Base-by-base conservation (phyloP, 371 early-diverging fungal species). In the Mucor piriformis region DNA sequence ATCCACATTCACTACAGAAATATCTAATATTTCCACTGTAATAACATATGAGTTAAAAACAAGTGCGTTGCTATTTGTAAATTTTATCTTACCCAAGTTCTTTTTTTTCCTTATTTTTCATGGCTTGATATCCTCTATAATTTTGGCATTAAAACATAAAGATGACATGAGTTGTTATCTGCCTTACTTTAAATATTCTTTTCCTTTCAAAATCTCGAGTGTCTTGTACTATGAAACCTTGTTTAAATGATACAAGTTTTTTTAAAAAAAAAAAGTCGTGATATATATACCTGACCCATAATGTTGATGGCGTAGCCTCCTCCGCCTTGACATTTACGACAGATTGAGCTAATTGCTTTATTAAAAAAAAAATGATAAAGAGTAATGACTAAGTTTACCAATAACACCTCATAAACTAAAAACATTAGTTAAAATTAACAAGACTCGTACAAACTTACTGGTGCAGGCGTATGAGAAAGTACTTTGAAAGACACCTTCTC, bases 271-370 rank as follows among this genome's bases (percentile, higher is more conserved):
- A 20, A 20, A 3, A 6, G 21, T 15, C 21, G 8, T 2, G 43
- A 20, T 18, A 20, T 20, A 20, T 12, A 50, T 69, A 74, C 77
- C 49, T 59, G 15, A 24, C 78, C 81, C 81, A 76, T 77, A 32
- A 81, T 72, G 49, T 77, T 81, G 23, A 74, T 73, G 20, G 53
- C 35, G 56, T 59, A 74, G 24, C 78, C 81, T 27, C 81, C 74
- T 21, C 81, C 81, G 21, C 81, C 78, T 61, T 74, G 67, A 35
- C 72, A 66, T 52, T 81, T 81, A 25, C 81, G 76, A 50, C 81
- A 81, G 25, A 81, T 81, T 2, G 81, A 76, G 32, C 81, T 81
- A 54, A n/a, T n/a, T n/a, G n/a, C n/a, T n/a, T n/a, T n/a, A n/a
- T n/a, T n/a, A n/a, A n/a, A n/a, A n/a, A n/a, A n/a, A n/a, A n/a